Evolutionary conservation across 345 rosid species (phyloP).

Genomic region (Crucihimalaya himalaica): DNA sequence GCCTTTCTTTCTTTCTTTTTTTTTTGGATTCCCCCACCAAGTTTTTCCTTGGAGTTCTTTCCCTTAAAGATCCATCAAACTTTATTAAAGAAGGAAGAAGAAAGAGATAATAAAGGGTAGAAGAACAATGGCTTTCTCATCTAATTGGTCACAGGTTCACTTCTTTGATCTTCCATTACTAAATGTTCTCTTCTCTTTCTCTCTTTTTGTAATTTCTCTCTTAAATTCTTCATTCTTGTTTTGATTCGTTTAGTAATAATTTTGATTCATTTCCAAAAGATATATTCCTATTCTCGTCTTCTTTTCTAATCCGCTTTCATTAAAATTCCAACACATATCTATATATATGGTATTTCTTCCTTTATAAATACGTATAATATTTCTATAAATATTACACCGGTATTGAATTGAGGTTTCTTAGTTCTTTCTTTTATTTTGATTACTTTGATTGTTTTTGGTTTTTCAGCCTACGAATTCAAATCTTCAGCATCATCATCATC

Average conservation of each 20-base stretch:
- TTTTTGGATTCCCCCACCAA: conserved; percentile 75
- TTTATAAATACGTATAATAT: background rate
- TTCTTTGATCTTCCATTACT: conserved; percentile 38
- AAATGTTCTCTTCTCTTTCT: conserved; percentile 25
- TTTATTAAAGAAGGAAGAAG: conserved; percentile 55
- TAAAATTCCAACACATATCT: conserved; percentile 26
- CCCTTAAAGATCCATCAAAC: conserved; percentile 61
- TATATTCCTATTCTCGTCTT: conserved; percentile 64
- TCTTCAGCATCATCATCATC: conserved; percentile 30
- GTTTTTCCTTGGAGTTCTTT: conserved; percentile 39
- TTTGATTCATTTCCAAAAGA: conserved; percentile 46
- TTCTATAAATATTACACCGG: background rate
- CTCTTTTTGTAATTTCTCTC: conserved; percentile 27
- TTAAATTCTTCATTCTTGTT: conserved; percentile 27
- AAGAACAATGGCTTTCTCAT: conserved; percentile 69
- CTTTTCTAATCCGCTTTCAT: conserved; percentile 49
- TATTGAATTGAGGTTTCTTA: background rate
- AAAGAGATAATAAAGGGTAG: conserved; percentile 36
- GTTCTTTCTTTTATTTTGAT: conserved; percentile 21
- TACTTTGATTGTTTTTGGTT: conserved; percentile 1
- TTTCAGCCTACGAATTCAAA: conserved; percentile 48
- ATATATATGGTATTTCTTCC: conserved; percentile 35
- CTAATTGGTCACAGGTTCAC: conserved; percentile 81
- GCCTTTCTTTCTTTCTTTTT: conserved; percentile 42
- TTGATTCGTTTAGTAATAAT: conserved; percentile 35